Percentiles rank a stretch among this genome's conserved stretches.
Conservation (phyloP, 768 basidiomycete species). For the Dendrothele bispora region DNA sequence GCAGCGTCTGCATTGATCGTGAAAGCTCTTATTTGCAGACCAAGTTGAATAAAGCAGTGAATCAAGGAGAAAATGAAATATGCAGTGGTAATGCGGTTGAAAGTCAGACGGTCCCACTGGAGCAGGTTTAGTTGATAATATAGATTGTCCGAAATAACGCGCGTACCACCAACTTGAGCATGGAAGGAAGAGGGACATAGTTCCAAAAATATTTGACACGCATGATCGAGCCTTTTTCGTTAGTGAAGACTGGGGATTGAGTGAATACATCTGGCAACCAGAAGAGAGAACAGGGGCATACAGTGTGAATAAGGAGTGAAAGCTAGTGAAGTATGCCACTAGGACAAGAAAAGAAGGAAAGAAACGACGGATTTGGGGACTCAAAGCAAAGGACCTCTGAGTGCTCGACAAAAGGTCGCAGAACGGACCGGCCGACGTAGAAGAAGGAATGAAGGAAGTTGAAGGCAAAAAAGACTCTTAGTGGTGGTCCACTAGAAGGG, state of each 20-base stretch:
- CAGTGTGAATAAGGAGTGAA: constrained; percentile 18
- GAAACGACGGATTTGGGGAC: constrained; percentile 16
- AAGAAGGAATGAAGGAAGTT: constrained; percentile 13
- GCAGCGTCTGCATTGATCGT: constrained; percentile 62
- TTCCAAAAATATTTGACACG: constrained; percentile 38
- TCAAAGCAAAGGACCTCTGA: constrained; percentile 27
- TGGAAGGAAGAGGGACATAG: constrained; percentile 34
- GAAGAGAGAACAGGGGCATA: constrained; percentile 3
- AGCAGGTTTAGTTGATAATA: not conserved
- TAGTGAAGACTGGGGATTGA: constrained; percentile 1
- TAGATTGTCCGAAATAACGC: not conserved
- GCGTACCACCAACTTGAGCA: constrained; percentile 51
- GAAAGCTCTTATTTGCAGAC: constrained; percentile 68
- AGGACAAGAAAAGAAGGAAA: constrained; percentile 31
- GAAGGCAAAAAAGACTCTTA: constrained; percentile 10
- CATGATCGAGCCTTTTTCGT: constrained; percentile 25
- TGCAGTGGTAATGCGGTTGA: constrained; percentile 61
- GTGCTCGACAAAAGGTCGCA: constrained; percentile 6
- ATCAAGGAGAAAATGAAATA: constrained; percentile 68
- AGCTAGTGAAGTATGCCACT: constrained; percentile 40
- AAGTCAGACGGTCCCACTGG: constrained; percentile 71
- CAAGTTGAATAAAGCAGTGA: constrained; percentile 68
- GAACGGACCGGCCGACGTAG: constrained; percentile 22
- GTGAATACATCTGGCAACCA: constrained; percentile 4
- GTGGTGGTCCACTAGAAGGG: constrained; percentile 20